phyloP scores from a whole-genome alignment of 176 grass and related monocot species.

The Carex kokanica region DNA sequence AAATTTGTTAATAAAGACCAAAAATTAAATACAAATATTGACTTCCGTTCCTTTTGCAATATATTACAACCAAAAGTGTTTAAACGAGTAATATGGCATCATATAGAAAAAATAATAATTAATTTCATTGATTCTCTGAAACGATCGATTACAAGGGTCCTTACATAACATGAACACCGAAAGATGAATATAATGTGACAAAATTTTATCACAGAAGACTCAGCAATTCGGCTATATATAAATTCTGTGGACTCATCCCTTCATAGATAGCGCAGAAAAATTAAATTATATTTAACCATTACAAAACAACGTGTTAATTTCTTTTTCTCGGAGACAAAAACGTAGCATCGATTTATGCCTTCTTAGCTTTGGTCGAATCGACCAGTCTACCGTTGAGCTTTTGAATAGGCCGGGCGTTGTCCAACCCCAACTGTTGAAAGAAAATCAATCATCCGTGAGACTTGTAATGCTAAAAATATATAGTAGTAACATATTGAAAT shows the following conservation, averaged over 20 bases:
- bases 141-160: not conserved
- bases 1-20: too few relatives aligned
- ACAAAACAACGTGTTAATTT: not conserved
- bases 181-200: not conserved
- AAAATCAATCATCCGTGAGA: not conserved
- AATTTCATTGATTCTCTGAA: not conserved
- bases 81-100: not conserved
- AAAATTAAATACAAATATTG: not conserved
- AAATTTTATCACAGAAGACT: not conserved
- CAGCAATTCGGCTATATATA: not conserved
- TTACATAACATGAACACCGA: slow-evolving; percentile 7
- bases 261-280: not conserved
- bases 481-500: not conserved
- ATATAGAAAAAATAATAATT: not conserved
- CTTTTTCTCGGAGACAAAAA: slow-evolving; percentile 1
- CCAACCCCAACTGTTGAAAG: not conserved
- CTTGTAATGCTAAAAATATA: not conserved
- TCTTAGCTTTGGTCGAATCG: not conserved
- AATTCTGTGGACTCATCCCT: not conserved
- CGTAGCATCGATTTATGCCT: not conserved
- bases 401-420: slow-evolving; percentile 33
- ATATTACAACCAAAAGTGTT: not conserved
- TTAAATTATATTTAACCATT: not conserved
- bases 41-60: not conserved
- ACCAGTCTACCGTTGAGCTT: slow-evolving; percentile 4